Percentiles rank a stretch among this genome's conserved stretches.
Evolutionary conservation across 208 protist species (phyloP).

Genomic region (Acanthamoeba lenticulata): DNA sequence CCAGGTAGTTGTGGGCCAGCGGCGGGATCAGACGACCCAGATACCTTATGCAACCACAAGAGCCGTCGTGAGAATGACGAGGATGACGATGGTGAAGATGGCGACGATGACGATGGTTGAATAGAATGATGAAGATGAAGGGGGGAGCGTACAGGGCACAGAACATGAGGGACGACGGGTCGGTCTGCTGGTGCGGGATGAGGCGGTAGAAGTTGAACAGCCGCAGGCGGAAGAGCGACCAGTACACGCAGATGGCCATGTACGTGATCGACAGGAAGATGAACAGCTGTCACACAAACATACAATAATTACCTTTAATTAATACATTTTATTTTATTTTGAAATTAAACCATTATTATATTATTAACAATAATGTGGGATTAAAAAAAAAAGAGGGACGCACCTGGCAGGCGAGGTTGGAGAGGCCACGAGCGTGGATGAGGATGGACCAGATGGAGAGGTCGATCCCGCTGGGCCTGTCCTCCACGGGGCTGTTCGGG

Average conservation of each 20-base stretch:
- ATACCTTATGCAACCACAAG: constrained; percentile 37
- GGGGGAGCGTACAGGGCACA: constrained; percentile 32
- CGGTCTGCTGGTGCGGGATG: constrained; percentile 66
- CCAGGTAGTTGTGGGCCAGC: constrained; percentile 71
- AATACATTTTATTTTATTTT: too few species aligned
- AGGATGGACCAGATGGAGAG: constrained; percentile 64
- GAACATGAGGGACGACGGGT: constrained; percentile 64
- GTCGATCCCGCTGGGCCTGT: constrained; percentile 9
- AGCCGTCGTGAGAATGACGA: not conserved
- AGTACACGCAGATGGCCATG: constrained; percentile 68
- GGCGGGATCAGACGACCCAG: constrained; percentile 56
- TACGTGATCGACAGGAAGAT: constrained; percentile 65
- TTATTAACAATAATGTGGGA: not conserved
- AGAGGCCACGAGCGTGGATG: constrained; percentile 45
- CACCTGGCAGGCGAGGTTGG: not conserved
- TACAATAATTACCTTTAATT: too few species aligned
- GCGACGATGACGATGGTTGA: not conserved
- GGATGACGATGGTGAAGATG: not conserved
- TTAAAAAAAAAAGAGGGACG: not conserved
- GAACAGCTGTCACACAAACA: not conserved
- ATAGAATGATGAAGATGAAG: not conserved
- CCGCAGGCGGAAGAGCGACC: constrained; percentile 65
- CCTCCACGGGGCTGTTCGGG: not conserved
- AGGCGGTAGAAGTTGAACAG: constrained; percentile 69
- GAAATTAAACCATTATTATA: not conserved